Conservation (phyloP, 176 grass and related monocot genomes). For the Metroxylon sagu region DNA sequence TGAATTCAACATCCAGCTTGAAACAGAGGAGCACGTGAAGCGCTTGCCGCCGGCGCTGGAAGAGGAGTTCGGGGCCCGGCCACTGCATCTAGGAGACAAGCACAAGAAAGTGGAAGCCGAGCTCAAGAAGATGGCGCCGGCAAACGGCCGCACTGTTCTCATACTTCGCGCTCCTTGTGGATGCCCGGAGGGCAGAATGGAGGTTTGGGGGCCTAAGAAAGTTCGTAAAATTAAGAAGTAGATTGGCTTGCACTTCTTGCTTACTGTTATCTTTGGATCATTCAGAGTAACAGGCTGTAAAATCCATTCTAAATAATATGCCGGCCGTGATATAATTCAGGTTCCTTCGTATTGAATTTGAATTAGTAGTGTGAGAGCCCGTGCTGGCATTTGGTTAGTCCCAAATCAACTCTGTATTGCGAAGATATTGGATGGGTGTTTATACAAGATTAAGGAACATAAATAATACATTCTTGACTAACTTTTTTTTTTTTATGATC, state of each 20-base stretch:
- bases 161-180: conserved; percentile 79
- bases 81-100: conserved; percentile 52
- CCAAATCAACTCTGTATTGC: no score
- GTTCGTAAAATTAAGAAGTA: conserved; percentile 94
- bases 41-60: conserved; percentile 43
- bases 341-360: not conserved
- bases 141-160: conserved; percentile 90
- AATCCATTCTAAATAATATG: no score
- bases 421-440: no score
- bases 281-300: conserved; percentile 15
- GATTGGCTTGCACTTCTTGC: not conserved
- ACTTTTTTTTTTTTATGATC: no score
- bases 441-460: no score
- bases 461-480: no score
- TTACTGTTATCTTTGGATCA: conserved; percentile 3
- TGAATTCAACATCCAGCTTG: conserved; percentile 92
- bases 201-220: conserved; percentile 91
- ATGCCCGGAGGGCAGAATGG: conserved; percentile 73
- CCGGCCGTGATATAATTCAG: not conserved
- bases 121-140: conserved; percentile 92
- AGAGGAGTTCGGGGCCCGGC: conserved; percentile 36
- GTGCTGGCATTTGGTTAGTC: no score
- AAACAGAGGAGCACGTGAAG: conserved; percentile 88
- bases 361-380: no score
- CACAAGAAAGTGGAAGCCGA: conserved; percentile 77